These are phyloP conservation scores for Cylindrodendrum hubeiense DNA, from an alignment of 2,329 filamentous ascomycete genomes.

Conservation along the genomic window DNA sequence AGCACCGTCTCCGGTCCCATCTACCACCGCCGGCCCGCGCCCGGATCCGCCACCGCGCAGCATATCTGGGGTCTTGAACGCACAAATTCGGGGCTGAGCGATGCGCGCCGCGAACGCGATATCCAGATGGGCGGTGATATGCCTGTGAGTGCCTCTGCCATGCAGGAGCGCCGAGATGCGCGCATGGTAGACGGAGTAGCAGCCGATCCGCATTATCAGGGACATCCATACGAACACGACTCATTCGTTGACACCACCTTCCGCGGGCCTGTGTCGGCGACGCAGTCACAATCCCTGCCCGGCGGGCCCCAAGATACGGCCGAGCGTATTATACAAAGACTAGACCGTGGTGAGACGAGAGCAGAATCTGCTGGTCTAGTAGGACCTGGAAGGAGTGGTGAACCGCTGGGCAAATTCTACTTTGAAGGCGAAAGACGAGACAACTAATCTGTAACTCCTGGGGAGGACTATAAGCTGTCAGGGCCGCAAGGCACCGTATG, in stretches of 20 bases:
- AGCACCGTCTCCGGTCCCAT: slow-evolving; percentile 86
- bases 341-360: slow-evolving; percentile 64
- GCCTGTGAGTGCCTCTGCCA: slow-evolving; percentile 58
- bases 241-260: slow-evolving; percentile 75
- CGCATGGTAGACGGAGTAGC: slow-evolving; percentile 77
- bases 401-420: slow-evolving; percentile 68
- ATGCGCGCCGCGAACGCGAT: slow-evolving; percentile 54
- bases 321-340: slow-evolving; percentile 72
- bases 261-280: slow-evolving; percentile 65
- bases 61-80: slow-evolving; percentile 62
- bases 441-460: slow-evolving; percentile 10
- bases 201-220: slow-evolving; percentile 61
- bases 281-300: slow-evolving; percentile 37
- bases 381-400: slow-evolving; percentile 58
- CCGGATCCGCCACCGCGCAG: slow-evolving; percentile 53
- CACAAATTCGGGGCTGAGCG: slow-evolving; percentile 65
- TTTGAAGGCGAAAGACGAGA: slow-evolving; percentile 62
- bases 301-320: slow-evolving; percentile 64
- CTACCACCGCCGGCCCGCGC: slow-evolving; percentile 66
- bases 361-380: slow-evolving; percentile 54
- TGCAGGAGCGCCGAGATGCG: slow-evolving; percentile 69
- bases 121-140: slow-evolving; percentile 53
- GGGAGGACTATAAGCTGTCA: slow-evolving; percentile 7
- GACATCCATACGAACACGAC: slow-evolving; percentile 63
- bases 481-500: slow-evolving; percentile 14